Conservation (phyloP, 2,329 filamentous ascomycete species). For the Dactylellina cionopaga region DNA sequence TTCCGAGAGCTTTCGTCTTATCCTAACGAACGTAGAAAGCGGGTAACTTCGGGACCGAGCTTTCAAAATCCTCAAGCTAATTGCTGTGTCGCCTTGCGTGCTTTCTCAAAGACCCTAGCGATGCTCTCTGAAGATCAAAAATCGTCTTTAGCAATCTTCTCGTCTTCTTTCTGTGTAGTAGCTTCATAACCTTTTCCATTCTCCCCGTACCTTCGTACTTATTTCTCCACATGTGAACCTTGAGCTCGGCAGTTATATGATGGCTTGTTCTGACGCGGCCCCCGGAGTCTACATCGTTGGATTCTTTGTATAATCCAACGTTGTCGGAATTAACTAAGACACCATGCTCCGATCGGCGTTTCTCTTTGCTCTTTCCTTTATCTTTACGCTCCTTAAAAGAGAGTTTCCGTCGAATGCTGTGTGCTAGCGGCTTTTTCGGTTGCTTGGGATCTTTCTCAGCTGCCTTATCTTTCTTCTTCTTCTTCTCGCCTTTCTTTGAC, state of each 20-base stretch:
- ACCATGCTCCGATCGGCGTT: constrained; percentile 1
- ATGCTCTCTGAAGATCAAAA: constrained; percentile 24
- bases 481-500: not conserved
- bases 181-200: constrained; percentile 17
- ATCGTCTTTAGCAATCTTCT: constrained; percentile 20
- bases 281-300: constrained; percentile 1
- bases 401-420: constrained; percentile 21
- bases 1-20: too few species aligned
- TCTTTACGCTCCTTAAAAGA: constrained; percentile 19
- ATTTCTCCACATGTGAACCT: constrained; percentile 45
- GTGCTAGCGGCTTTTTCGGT: constrained; percentile 4
- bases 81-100: not conserved
- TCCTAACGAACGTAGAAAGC: too few species aligned
- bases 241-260: constrained; percentile 46
- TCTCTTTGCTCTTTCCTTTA: not conserved
- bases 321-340: constrained; percentile 30
- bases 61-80: too few species aligned
- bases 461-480: not conserved
- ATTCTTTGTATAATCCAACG: constrained; percentile 25
- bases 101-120: constrained; percentile 14
- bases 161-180: constrained; percentile 13
- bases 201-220: constrained; percentile 33
- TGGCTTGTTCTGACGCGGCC: constrained; percentile 20
- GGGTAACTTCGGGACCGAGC: too few species aligned
- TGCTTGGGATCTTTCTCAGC: not conserved